These are phyloP conservation scores for Kwoniella sp. DNA, from an alignment of 768 basidiomycete genomes.

Conservation along the genomic window DNA sequence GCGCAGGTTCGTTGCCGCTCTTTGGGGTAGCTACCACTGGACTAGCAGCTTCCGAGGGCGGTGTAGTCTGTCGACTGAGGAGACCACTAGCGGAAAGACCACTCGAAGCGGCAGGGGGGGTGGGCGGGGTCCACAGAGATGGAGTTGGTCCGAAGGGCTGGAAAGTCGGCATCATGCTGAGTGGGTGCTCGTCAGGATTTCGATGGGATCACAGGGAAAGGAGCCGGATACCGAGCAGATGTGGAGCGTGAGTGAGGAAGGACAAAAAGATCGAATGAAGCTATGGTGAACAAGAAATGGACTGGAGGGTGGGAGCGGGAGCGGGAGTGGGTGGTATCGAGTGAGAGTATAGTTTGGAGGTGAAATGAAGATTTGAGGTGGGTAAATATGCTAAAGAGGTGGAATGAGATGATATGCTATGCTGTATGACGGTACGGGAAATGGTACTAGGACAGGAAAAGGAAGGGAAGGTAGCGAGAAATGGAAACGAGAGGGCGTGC, in stretches of 20 bases:
- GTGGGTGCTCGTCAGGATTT: too few species aligned
- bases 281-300: neutral
- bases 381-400: too few species aligned
- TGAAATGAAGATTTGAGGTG: too few species aligned
- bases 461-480: neutral
- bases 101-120: constrained; percentile 1
- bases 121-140: constrained; percentile 18
- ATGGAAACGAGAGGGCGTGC: neutral
- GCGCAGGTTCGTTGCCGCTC: neutral
- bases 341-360: too few species aligned
- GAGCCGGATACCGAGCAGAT: too few species aligned
- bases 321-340: neutral
- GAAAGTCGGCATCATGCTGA: constrained; percentile 7
- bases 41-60: constrained; percentile 12
- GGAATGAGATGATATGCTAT: too few species aligned
- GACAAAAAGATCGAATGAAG: neutral
- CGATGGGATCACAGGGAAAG: too few species aligned
- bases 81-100: neutral
- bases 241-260: too few species aligned
- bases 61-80: constrained; percentile 10
- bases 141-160: constrained; percentile 14
- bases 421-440: too few species aligned
- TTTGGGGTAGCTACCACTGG: constrained; percentile 20
- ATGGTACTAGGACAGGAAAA: too few species aligned
- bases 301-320: neutral